A percentile compares a stretch with the other conserved stretches of the same genome.
phyloP scores from a whole-genome alignment of 2,329 filamentous ascomycete species.

The Trichophyton simii region DNA sequence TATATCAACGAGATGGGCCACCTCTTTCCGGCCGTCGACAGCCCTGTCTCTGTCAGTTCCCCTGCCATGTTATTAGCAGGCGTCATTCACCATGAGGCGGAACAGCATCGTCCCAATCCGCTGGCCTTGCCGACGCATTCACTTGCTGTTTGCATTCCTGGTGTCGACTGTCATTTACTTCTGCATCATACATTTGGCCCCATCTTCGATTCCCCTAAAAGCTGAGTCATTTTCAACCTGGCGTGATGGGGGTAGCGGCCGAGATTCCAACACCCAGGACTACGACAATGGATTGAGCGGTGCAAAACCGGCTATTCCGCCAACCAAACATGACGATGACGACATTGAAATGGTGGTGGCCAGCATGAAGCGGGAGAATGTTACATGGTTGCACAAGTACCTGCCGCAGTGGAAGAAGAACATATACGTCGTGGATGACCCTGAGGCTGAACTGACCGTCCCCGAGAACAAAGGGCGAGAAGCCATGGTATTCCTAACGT shows the following conservation, averaged over 20 bases:
- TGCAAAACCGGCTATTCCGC: not conserved
- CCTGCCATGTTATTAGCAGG: not conserved
- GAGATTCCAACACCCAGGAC: not conserved
- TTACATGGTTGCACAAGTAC: slow-evolving; percentile 28
- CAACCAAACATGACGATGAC: slow-evolving; percentile 49
- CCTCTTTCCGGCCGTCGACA: not conserved
- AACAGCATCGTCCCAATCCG: not conserved
- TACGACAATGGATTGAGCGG: not conserved
- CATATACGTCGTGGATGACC: slow-evolving; percentile 46
- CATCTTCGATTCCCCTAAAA: not conserved
- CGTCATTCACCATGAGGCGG: not conserved
- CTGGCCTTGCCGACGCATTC: not conserved
- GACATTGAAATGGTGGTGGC: slow-evolving; percentile 50
- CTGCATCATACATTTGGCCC: not conserved
- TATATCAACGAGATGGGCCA: too few relatives aligned
- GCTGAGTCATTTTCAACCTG: not conserved
- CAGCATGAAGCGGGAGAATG: slow-evolving; percentile 29
- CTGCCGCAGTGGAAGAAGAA: slow-evolving; percentile 40
- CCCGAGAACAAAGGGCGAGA: slow-evolving; percentile 51
- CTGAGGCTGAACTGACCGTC: slow-evolving; percentile 38
- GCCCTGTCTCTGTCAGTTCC: not conserved
- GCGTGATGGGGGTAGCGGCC: not conserved
- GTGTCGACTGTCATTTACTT: not conserved
- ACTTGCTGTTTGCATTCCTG: not conserved
- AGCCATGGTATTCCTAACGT: slow-evolving; percentile 48